Conservation (phyloP, 2,329 filamentous ascomycete genomes). For the Verticillium nubilum region DNA sequence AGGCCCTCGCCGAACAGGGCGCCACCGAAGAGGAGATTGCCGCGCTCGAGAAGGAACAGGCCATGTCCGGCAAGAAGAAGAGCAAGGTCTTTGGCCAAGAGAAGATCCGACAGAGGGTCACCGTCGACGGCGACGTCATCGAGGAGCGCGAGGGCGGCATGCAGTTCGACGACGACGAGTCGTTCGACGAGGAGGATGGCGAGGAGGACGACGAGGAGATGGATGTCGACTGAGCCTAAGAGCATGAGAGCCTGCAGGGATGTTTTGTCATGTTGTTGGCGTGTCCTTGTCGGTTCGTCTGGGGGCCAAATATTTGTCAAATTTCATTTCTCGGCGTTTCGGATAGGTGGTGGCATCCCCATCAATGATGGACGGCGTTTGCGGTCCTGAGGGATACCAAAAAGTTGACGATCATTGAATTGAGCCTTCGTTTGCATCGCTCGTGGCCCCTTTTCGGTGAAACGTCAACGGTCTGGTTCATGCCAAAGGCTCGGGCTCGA, state of each 20-base stretch:
- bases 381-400: slow-evolving; percentile 1
- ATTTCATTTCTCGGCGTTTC: background rate
- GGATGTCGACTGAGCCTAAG: slow-evolving; percentile 22
- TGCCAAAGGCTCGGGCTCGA: no score
- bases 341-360: slow-evolving; percentile 1
- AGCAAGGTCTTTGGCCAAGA: slow-evolving; percentile 37
- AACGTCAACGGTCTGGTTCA: background rate
- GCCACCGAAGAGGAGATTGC: slow-evolving; percentile 40
- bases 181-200: background rate
- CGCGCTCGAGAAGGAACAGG: slow-evolving; percentile 36
- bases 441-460: background rate
- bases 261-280: background rate
- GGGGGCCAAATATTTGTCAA: background rate
- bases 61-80: slow-evolving; percentile 12
- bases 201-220: slow-evolving; percentile 22
- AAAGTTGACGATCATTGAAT: background rate
- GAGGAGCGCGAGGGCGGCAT: slow-evolving; percentile 16
- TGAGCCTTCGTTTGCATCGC: background rate
- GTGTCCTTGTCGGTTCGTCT: background rate
- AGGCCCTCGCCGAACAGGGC: slow-evolving; percentile 46
- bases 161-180: slow-evolving; percentile 14
- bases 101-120: slow-evolving; percentile 31
- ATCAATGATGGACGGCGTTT: slow-evolving; percentile 1
- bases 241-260: background rate
- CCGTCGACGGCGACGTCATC: slow-evolving; percentile 28